Evolutionary conservation across 345 rosid genomes (phyloP).

Genomic region (Erucastrum elatum): DNA sequence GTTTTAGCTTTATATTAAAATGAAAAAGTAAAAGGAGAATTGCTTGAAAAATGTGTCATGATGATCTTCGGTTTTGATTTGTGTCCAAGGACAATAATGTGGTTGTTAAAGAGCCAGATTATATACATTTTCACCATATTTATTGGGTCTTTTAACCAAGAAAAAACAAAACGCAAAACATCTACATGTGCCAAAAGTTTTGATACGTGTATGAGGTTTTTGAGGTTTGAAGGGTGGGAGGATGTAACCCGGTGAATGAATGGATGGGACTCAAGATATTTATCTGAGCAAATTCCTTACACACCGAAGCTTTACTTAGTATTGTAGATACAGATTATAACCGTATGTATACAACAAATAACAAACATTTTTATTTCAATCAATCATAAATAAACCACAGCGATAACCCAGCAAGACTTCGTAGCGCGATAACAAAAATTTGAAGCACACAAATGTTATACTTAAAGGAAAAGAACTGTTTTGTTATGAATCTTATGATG

Average conservation of each 20-base stretch:
- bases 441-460: not conserved
- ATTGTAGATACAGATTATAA: too few species aligned
- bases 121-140: not conserved
- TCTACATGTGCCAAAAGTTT: not conserved
- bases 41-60: not conserved
- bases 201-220: not conserved
- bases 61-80: not conserved
- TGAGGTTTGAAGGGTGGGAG: not conserved
- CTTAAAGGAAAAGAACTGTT: not conserved
- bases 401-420: not conserved
- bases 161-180: conserved; percentile 7
- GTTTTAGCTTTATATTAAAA: not conserved
- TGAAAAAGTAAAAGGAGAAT: not conserved
- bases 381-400: not conserved
- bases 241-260: not conserved
- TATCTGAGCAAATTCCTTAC: not conserved
- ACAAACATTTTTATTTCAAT: too few species aligned
- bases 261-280: not conserved
- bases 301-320: not conserved
- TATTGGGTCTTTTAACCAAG: not conserved
- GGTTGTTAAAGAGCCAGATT: not conserved
- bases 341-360: too few species aligned
- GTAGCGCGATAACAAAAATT: not conserved
- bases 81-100: not conserved
- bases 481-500: not conserved